Conservation (phyloP, 345 rosid species). For the Gossypioides kirkii region DNA sequence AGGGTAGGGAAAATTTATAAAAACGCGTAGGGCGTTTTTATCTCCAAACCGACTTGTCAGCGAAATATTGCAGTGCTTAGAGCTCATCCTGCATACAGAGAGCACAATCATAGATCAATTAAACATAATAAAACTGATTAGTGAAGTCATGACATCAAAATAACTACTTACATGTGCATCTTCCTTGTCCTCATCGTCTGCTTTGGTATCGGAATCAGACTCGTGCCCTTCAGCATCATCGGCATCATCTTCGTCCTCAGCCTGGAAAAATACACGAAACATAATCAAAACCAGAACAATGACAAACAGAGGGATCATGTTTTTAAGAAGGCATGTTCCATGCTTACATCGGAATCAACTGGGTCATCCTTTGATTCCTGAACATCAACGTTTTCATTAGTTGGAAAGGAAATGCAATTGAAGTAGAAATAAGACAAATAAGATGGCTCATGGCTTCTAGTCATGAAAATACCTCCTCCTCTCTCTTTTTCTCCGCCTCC, state of each 20-base stretch:
- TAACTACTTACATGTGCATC: not conserved
- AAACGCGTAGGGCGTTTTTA: not conserved
- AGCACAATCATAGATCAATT: not conserved
- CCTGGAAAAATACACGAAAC: not conserved
- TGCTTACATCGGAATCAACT: slow-evolving; percentile 71
- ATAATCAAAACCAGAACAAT: not conserved
- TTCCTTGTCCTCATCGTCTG: not conserved
- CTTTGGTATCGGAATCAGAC: not conserved
- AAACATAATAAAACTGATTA: not conserved
- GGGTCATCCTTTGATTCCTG: slow-evolving; percentile 70
- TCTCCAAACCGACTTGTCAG: not conserved
- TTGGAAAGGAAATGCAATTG: not conserved
- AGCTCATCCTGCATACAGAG: not conserved
- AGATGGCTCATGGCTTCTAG: not conserved
- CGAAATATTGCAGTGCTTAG: not conserved
- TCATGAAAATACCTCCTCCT: slow-evolving; percentile 58
- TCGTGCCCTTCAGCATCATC: not conserved
- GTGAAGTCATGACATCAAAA: not conserved
- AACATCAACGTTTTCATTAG: not conserved
- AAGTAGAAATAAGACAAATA: not conserved
- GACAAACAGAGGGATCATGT: not conserved
- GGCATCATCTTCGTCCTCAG: not conserved
- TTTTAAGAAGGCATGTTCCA: not conserved
- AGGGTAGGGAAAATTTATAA: not conserved
- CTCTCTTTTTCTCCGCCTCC: slow-evolving; percentile 78